Evolutionary conservation across 257 asterid genomes (phyloP).

Genomic region (Thymus quinquecostatus): DNA sequence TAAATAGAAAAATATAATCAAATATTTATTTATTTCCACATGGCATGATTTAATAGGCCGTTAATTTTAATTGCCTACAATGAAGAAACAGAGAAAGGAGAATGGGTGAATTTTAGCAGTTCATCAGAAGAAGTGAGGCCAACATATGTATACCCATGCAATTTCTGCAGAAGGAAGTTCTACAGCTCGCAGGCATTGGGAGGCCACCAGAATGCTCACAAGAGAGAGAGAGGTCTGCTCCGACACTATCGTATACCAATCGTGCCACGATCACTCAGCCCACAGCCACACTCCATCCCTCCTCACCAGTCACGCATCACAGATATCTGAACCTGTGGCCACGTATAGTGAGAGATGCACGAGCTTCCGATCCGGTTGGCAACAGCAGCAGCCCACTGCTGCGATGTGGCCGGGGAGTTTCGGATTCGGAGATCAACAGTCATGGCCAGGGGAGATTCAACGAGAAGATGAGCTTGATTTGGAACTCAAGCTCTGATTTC

Average conservation of each 20-base stretch:
- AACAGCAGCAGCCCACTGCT: too few species aligned
- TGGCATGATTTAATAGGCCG: too few species aligned
- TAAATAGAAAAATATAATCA: too few species aligned
- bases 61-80: too few species aligned
- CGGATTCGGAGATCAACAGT: constrained; percentile 39
- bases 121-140: constrained; percentile 26
- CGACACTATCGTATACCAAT: constrained; percentile 37
- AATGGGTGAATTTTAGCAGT: constrained; percentile 53
- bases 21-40: too few species aligned
- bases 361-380: constrained; percentile 24
- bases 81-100: neutral
- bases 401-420: constrained; percentile 77
- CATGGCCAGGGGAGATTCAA: constrained; percentile 30
- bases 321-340: neutral
- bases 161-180: constrained; percentile 74
- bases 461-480: constrained; percentile 54
- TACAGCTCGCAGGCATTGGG: constrained; percentile 82
- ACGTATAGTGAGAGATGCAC: constrained; percentile 30
- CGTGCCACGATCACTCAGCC: constrained; percentile 58
- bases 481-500: constrained; percentile 65
- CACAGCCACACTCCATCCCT: constrained; percentile 50
- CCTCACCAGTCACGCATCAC: constrained; percentile 38
- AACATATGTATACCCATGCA: constrained; percentile 60
- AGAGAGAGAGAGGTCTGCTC: constrained; percentile 69
- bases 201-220: constrained; percentile 90